A percentile compares a stretch with the other conserved stretches of the same genome.
Conservation (phyloP, 805 yeast genomes). For the Yamadazyma phyllophila region DNA sequence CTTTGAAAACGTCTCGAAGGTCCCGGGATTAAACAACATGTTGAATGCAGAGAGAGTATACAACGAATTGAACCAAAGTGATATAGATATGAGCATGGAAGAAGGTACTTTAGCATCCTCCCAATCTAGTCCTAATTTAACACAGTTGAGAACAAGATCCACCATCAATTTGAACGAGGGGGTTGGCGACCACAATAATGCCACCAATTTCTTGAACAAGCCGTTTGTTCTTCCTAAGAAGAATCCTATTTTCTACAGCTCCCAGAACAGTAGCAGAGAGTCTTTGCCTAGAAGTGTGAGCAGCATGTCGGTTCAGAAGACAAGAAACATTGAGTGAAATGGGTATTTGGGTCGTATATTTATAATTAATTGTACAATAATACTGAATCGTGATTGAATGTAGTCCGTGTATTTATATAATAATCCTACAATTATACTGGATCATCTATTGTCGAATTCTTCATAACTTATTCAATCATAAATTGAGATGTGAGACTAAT, state of each 20-base stretch:
- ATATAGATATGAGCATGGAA: constrained; percentile 27
- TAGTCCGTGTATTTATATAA: too few relatives aligned
- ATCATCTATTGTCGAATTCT: too few relatives aligned
- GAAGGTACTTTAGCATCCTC: constrained; percentile 29
- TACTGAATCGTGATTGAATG: too few relatives aligned
- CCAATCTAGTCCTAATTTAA: constrained; percentile 17
- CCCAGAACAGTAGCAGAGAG: constrained; percentile 25
- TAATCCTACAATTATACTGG: too few relatives aligned
- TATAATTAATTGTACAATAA: too few relatives aligned
- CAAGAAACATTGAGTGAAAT: constrained; percentile 3
- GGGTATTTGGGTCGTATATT: too few relatives aligned
- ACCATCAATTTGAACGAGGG: constrained; percentile 26
- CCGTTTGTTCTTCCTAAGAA: constrained; percentile 36
- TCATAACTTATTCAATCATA: too few relatives aligned
- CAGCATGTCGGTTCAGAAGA: constrained; percentile 14
- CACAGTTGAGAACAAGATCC: constrained; percentile 35
- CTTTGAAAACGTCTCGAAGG: constrained; percentile 15
- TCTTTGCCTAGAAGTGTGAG: constrained; percentile 21
- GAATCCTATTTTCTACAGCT: constrained; percentile 10
- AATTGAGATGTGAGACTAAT: too few relatives aligned
- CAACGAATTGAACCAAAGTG: constrained; percentile 18
- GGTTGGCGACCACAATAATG: constrained; percentile 6
- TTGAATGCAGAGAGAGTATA: constrained; percentile 10
- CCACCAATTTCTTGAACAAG: constrained; percentile 31
- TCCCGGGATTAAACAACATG: constrained; percentile 21